Evolutionary conservation across 2,329 filamentous ascomycete genomes (phyloP).

Genomic region (Paraphaeosphaeria sporulosa): DNA sequence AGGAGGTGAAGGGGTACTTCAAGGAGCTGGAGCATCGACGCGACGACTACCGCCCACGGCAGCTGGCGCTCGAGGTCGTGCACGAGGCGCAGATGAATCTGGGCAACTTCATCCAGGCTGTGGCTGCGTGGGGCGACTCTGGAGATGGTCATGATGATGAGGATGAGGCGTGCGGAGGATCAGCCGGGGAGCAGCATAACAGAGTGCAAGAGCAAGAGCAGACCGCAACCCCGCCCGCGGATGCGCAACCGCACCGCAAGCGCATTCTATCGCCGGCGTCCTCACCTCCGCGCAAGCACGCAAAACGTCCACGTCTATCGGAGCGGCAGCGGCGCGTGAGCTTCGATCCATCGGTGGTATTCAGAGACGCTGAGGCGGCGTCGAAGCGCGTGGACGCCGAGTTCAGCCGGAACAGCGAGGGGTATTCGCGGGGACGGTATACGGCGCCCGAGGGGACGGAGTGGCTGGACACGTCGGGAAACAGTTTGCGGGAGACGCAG

Average conservation of each 20-base stretch:
- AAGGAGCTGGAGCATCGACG: conserved; percentile 20
- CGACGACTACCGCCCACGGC: conserved; percentile 20
- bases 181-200: not conserved
- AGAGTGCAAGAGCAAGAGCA: not conserved
- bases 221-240: not conserved
- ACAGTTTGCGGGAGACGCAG: conserved; percentile 24
- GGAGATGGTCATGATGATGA: not conserved
- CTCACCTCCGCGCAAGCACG: not conserved
- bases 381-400: not conserved
- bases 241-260: conserved; percentile 8
- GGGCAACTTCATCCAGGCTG: conserved; percentile 36
- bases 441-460: conserved; percentile 32
- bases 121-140: not conserved
- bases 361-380: conserved; percentile 10
- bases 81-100: conserved; percentile 28
- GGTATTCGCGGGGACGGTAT: conserved; percentile 37
- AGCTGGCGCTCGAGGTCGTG: conserved; percentile 22
- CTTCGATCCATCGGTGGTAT: conserved; percentile 18
- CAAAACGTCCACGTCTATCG: conserved; percentile 5
- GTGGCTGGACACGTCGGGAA: conserved; percentile 40
- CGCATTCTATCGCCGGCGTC: conserved; percentile 1
- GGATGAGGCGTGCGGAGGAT: not conserved
- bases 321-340: conserved; percentile 8
- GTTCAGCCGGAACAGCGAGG: conserved; percentile 25
- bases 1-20: conserved; percentile 24